Evolutionary conservation across 371 early-diverging fungal genomes (phyloP).

Genomic region (Mycotypha africana): DNA sequence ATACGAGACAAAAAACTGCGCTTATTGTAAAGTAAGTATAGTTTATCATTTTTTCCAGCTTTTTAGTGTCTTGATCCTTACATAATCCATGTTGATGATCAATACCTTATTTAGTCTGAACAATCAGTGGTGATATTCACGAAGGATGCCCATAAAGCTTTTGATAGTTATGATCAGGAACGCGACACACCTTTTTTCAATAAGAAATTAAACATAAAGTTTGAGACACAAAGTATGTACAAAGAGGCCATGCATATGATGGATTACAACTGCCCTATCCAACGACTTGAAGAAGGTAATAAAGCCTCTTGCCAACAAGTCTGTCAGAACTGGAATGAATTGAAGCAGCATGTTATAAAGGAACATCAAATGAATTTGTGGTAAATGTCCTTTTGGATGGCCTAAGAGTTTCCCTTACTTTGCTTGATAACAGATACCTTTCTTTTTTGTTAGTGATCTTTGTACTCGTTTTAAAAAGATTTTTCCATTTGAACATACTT

Average conservation of each 20-base stretch:
- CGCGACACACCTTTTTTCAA: conserved; percentile 53
- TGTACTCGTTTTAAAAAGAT: conserved; percentile 85
- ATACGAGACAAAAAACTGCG: conserved; percentile 79
- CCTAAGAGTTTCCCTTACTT: background rate
- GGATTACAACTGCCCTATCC: conserved; percentile 82
- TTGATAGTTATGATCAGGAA: conserved; percentile 39
- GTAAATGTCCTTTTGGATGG: too few species aligned
- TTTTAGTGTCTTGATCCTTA: conserved; percentile 1
- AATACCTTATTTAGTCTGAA: conserved; percentile 53
- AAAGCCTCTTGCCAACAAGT: too few species aligned
- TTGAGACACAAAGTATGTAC: conserved; percentile 68
- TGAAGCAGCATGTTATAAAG: conserved; percentile 76
- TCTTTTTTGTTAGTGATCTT: conserved; percentile 58
- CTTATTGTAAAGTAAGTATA: conserved; percentile 80
- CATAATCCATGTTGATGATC: too few species aligned
- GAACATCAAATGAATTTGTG: conserved; percentile 75
- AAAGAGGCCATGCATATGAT: conserved; percentile 69
- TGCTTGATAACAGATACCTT: background rate
- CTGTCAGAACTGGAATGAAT: conserved; percentile 79
- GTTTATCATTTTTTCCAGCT: background rate
- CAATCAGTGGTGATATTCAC: conserved; percentile 72
- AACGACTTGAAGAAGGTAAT: conserved; percentile 64
- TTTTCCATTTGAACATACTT: conserved; percentile 84
- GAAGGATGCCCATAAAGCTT: conserved; percentile 52
- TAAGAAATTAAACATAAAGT: conserved; percentile 63